phyloP scores from a whole-genome alignment of 768 basidiomycete genomes.

The Roridomyces roridus region DNA sequence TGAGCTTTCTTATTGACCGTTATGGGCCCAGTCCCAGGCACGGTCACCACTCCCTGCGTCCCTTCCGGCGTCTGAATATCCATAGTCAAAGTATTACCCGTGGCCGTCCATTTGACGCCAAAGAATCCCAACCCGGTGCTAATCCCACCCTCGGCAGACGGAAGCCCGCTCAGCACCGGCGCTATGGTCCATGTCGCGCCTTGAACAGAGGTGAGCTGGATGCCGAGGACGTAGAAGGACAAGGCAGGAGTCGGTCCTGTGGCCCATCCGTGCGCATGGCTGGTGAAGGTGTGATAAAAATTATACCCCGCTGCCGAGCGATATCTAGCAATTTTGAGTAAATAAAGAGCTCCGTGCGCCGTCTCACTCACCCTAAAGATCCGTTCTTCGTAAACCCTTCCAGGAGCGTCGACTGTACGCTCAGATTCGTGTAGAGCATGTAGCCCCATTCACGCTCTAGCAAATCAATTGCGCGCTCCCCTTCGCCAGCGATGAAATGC shows the following conservation, averaged over 20 bases:
- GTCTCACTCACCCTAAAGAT: constrained; percentile 59
- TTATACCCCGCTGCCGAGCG: constrained; percentile 51
- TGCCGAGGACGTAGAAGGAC: constrained; percentile 52
- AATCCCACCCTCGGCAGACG: constrained; percentile 50
- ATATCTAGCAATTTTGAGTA: constrained; percentile 39
- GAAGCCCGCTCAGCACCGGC: constrained; percentile 48
- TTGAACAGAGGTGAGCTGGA: too few relatives aligned
- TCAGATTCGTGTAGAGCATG: too few relatives aligned
- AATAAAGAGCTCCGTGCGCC: constrained; percentile 51
- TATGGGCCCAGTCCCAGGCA: constrained; percentile 32
- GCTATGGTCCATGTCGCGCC: too few relatives aligned
- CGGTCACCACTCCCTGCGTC: constrained; percentile 31
- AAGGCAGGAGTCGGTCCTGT: constrained; percentile 56
- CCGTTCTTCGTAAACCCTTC: too few relatives aligned
- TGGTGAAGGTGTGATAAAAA: constrained; percentile 51
- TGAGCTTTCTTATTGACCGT: constrained; percentile 19
- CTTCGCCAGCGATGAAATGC: too few relatives aligned
- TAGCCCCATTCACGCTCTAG: constrained; percentile 55
- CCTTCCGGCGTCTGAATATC: constrained; percentile 31
- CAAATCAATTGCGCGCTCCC: constrained; percentile 52
- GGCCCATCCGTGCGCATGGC: constrained; percentile 56
- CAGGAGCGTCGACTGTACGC: too few relatives aligned
- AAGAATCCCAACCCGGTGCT: constrained; percentile 53
- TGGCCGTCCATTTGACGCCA: constrained; percentile 44
- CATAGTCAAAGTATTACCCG: constrained; percentile 25